Conservation (phyloP, 805 yeast genomes). For the Candida verbasci region DNA sequence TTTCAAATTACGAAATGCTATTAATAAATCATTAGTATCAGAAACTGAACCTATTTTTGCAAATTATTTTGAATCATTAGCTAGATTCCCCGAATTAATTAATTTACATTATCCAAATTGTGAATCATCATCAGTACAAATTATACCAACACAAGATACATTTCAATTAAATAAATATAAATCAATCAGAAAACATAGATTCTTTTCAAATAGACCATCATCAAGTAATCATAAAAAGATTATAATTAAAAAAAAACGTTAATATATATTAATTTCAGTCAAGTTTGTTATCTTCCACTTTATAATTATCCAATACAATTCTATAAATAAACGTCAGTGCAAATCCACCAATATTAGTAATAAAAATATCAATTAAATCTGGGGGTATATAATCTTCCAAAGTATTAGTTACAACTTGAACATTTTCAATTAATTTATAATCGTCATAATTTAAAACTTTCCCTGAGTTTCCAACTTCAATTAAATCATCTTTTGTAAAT, state of each 20-base stretch:
- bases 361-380: conserved; percentile 87
- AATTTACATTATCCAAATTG: too few relatives aligned
- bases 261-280: conserved; percentile 29
- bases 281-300: conserved; percentile 71
- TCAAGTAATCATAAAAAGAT: background rate
- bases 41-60: too few relatives aligned
- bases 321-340: conserved; percentile 95
- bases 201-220: too few relatives aligned
- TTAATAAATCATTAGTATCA: too few relatives aligned
- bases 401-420: conserved; percentile 78
- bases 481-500: conserved; percentile 73
- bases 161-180: too few relatives aligned
- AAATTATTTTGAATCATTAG: too few relatives aligned
- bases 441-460: conserved; percentile 77
- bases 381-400: conserved; percentile 89
- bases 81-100: too few relatives aligned
- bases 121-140: too few relatives aligned
- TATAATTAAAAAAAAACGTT: background rate
- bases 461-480: conserved; percentile 93
- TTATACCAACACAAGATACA: too few relatives aligned
- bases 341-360: conserved; percentile 93
- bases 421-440: conserved; percentile 61
- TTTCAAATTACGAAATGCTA: too few relatives aligned
- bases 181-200: too few relatives aligned
- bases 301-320: conserved; percentile 90